phyloP scores from a whole-genome alignment of 1,284 basidiomycete species.

The Hemileia vastatrix region DNA sequence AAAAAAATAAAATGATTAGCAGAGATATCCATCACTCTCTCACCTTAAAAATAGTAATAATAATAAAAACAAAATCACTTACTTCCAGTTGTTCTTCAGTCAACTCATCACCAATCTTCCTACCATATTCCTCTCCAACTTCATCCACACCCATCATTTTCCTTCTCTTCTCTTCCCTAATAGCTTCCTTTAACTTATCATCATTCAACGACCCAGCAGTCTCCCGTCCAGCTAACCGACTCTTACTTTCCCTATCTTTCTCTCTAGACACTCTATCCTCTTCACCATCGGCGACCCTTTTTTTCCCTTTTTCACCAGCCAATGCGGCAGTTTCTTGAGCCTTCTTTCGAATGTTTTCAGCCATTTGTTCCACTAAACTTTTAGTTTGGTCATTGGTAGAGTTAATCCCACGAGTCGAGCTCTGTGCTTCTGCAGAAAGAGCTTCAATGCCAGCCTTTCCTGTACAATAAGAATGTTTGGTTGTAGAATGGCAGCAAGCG shows the following conservation, averaged over 20 bases:
- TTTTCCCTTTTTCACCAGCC: slow-evolving; percentile 10
- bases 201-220: slow-evolving; percentile 63
- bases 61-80: slow-evolving; percentile 52
- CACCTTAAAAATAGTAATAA: slow-evolving; percentile 46
- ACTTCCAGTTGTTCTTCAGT: slow-evolving; percentile 53
- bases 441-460: slow-evolving; percentile 79
- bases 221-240: slow-evolving; percentile 43
- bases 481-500: slow-evolving; percentile 78
- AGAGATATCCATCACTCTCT: slow-evolving; percentile 63
- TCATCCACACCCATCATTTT: slow-evolving; percentile 52
- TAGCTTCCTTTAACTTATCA: slow-evolving; percentile 57
- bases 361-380: slow-evolving; percentile 44
- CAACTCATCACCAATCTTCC: slow-evolving; percentile 45
- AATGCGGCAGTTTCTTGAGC: slow-evolving; percentile 15
- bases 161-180: slow-evolving; percentile 71
- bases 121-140: slow-evolving; percentile 50
- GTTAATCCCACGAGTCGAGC: slow-evolving; percentile 54
- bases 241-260: slow-evolving; percentile 44
- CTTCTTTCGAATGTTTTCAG: slow-evolving; percentile 33
- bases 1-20: slow-evolving; percentile 23
- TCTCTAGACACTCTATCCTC: slow-evolving; percentile 31
- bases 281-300: slow-evolving; percentile 19
- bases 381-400: slow-evolving; percentile 38
- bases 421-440: slow-evolving; percentile 53
- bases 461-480: slow-evolving; percentile 86